Percentiles rank a stretch among this genome's conserved stretches.
phyloP scores from a whole-genome alignment of 257 asterid genomes.

The Galeopsis tetrahit region DNA sequence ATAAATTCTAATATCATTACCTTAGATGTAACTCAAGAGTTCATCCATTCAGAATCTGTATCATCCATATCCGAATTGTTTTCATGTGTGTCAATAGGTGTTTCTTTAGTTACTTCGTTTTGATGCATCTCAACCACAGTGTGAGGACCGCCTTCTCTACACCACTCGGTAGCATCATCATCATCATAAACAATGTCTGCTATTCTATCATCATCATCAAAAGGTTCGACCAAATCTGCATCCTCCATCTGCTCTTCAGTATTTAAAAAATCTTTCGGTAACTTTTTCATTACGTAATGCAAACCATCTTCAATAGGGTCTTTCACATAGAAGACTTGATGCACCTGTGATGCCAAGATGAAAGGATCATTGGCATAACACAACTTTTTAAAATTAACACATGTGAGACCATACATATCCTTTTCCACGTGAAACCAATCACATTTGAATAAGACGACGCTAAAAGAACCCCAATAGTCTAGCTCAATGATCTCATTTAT shows the following conservation, averaged over 20 bases:
- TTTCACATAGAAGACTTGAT: conserved; percentile 18
- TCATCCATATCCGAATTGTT: background rate
- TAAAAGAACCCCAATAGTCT: conserved; percentile 8
- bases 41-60: no score
- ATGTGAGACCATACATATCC: conserved; percentile 6
- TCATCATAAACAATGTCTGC: background rate
- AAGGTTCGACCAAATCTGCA: background rate
- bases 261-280: background rate
- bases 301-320: conserved; percentile 7
- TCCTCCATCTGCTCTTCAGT: background rate
- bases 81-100: background rate
- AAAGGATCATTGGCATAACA: conserved; percentile 5
- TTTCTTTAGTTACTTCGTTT: background rate
- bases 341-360: conserved; percentile 10
- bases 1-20: no score
- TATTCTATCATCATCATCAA: background rate
- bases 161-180: background rate
- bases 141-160: background rate
- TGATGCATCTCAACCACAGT: no score
- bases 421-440: conserved; percentile 5
- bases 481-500: conserved; percentile 4
- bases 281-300: background rate
- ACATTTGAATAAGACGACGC: conserved; percentile 4
- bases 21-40: no score
- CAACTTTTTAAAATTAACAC: conserved; percentile 16